These are phyloP conservation scores for Pichia paraexigua DNA, from an alignment of 805 yeast genomes.

Conservation along the genomic window DNA sequence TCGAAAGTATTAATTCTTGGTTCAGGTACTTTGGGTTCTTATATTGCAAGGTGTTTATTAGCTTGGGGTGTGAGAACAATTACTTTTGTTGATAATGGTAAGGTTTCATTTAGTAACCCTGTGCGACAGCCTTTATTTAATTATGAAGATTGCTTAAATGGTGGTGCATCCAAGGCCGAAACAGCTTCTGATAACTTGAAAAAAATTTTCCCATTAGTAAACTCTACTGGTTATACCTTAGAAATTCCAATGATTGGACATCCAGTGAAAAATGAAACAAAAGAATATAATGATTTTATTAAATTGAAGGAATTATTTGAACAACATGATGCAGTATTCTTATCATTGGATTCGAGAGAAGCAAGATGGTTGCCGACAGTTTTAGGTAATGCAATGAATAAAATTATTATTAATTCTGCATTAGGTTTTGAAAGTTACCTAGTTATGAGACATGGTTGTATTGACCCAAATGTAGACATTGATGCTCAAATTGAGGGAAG, in stretches of 20 bases:
- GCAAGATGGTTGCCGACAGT: constrained; percentile 97
- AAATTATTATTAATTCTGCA: constrained; percentile 85
- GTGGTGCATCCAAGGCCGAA: constrained; percentile 69
- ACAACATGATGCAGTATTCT: constrained; percentile 66
- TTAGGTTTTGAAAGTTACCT: constrained; percentile 89
- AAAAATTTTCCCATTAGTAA: constrained; percentile 72
- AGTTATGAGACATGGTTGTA: constrained; percentile 90
- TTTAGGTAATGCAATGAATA: constrained; percentile 55
- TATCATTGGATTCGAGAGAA: constrained; percentile 91
- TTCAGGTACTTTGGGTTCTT: constrained; percentile 93
- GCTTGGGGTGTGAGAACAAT: constrained; percentile 93
- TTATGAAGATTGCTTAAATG: constrained; percentile 72
- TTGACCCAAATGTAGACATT: constrained; percentile 16
- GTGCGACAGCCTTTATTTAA: constrained; percentile 86
- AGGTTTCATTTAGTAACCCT: constrained; percentile 87
- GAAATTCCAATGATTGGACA: constrained; percentile 98
- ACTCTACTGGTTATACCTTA: constrained; percentile 50
- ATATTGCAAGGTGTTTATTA: constrained; percentile 73
- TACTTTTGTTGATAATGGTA: constrained; percentile 85
- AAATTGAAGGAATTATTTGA: constrained; percentile 45
- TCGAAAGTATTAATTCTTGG: constrained; percentile 77
- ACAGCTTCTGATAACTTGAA: constrained; percentile 69
- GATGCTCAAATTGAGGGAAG: constrained; percentile 28
- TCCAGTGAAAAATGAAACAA: constrained; percentile 51
- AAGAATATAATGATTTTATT: constrained; percentile 45